A percentile compares a stretch with the other conserved stretches of the same genome.
Evolutionary conservation across 2,329 filamentous ascomycete species (phyloP).

Genomic region (Aspergillus fumigatus): DNA sequence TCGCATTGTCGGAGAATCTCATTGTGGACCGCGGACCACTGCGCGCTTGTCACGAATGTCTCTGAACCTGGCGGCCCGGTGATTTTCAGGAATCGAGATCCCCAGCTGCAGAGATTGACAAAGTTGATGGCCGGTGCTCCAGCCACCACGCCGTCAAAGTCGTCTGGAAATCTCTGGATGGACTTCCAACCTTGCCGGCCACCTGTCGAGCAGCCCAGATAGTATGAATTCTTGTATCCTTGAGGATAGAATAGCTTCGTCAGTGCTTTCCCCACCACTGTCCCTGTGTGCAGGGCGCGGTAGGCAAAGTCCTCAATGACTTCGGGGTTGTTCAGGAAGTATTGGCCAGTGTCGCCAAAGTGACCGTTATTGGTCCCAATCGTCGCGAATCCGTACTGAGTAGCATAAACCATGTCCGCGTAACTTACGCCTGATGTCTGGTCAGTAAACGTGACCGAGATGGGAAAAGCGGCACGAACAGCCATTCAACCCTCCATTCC

Average conservation of each 20-base stretch:
- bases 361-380: slow-evolving; percentile 50
- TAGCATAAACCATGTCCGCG: slow-evolving; percentile 25
- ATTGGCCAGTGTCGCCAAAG: slow-evolving; percentile 43
- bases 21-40: slow-evolving; percentile 30
- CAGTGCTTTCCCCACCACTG: slow-evolving; percentile 39
- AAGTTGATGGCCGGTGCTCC: slow-evolving; percentile 43
- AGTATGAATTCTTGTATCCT: slow-evolving; percentile 44
- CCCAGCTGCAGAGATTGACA: slow-evolving; percentile 42
- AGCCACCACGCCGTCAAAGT: slow-evolving; percentile 47
- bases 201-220: slow-evolving; percentile 46
- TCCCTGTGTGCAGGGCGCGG: slow-evolving; percentile 40
- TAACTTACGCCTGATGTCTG: no score
- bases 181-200: slow-evolving; percentile 46
- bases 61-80: slow-evolving; percentile 34
- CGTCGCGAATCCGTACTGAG: slow-evolving; percentile 45
- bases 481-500: slow-evolving; percentile 48
- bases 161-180: slow-evolving; percentile 42
- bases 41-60: slow-evolving; percentile 23
- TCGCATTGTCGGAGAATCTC: slow-evolving; percentile 36
- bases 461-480: background rate
- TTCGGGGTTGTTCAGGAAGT: slow-evolving; percentile 45
- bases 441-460: background rate
- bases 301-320: slow-evolving; percentile 48
- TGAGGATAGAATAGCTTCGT: slow-evolving; percentile 37
- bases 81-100: slow-evolving; percentile 38